phyloP scores from a whole-genome alignment of 176 grass and related monocot genomes.

The Eleusine coracana region DNA sequence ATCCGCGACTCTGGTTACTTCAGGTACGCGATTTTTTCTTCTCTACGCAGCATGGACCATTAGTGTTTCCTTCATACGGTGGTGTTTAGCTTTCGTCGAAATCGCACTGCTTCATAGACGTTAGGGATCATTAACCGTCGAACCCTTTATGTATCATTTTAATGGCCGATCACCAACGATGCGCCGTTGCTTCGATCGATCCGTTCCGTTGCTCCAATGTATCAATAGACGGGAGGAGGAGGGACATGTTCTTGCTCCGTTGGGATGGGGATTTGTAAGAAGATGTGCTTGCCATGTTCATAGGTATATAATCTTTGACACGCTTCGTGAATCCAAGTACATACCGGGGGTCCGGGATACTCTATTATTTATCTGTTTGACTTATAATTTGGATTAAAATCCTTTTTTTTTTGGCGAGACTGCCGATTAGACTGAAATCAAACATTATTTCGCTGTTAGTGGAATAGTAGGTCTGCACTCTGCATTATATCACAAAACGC shows the following conservation, averaged over 20 bases:
- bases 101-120: not conserved
- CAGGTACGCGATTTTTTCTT: constrained; percentile 8
- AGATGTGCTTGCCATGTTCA: constrained; percentile 15
- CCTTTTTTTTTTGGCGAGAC: not conserved
- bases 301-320: not conserved
- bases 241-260: not conserved
- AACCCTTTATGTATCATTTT: not conserved
- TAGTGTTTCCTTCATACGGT: not conserved
- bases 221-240: not conserved
- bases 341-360: not conserved
- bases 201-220: not conserved
- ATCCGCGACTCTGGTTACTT: not conserved
- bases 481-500: not conserved
- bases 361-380: not conserved
- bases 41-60: not conserved
- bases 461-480: not conserved
- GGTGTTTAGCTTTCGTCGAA: not conserved
- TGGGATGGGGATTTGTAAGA: not conserved
- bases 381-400: not conserved
- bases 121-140: not conserved
- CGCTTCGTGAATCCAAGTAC: not conserved
- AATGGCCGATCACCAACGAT: not conserved
- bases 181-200: not conserved
- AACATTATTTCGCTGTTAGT: not conserved
- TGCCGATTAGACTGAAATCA: not conserved